Percentiles rank a stretch among this genome's conserved stretches.
phyloP scores from a whole-genome alignment of 2,329 filamentous ascomycete species.

The Sclerotinia minor region DNA sequence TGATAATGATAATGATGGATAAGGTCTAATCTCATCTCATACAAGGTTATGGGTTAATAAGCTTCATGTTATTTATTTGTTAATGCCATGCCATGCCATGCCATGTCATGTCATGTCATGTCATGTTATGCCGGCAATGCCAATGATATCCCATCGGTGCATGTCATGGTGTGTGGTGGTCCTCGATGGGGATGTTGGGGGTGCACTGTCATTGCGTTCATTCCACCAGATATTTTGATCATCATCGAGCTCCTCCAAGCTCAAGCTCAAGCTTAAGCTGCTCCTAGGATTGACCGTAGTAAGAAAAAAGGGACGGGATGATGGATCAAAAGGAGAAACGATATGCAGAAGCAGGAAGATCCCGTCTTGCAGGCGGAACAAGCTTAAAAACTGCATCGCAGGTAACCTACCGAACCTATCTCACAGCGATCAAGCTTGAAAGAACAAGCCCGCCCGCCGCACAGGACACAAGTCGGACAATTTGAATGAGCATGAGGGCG shows the following conservation, averaged over 20 bases:
- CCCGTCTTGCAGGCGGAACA: conserved; percentile 23
- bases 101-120: neutral
- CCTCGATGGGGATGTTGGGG: neutral
- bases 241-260: neutral
- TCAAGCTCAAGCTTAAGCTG: neutral
- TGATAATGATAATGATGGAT: neutral
- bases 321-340: conserved; percentile 13
- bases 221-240: conserved; percentile 2
- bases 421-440: conserved; percentile 21
- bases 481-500: conserved; percentile 5
- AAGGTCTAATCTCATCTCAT: neutral
- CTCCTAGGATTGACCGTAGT: conserved; percentile 1
- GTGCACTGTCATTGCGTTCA: conserved; percentile 6
- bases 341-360: conserved; percentile 26
- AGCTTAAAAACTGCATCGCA: conserved; percentile 19
- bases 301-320: neutral
- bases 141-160: conserved; percentile 7
- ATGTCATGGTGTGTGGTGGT: neutral
- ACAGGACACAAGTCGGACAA: conserved; percentile 22
- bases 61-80: neutral
- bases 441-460: conserved; percentile 12
- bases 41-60: conserved; percentile 1
- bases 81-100: neutral
- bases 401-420: conserved; percentile 11
- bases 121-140: conserved; percentile 1